Conservation (phyloP, 352 stramenopile genomes). For the Globisporangium viniferum region DNA sequence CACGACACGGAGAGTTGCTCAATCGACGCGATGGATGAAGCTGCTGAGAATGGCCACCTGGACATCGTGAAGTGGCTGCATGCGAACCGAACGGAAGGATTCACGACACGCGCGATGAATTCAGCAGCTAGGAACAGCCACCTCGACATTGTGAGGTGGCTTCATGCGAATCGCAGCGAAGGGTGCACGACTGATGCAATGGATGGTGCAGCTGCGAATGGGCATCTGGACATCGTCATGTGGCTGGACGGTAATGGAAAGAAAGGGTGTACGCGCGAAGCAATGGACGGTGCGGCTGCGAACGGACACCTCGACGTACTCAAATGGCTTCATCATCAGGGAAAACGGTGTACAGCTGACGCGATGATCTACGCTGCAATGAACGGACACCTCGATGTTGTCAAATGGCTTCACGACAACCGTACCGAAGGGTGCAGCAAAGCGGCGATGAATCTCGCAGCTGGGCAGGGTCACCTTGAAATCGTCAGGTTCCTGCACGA, state of each 20-base stretch:
- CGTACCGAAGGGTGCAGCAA: not conserved
- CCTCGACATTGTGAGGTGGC: not conserved
- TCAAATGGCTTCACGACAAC: not conserved
- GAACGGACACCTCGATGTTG: not conserved
- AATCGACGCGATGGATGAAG: not conserved
- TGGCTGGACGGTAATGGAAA: not conserved
- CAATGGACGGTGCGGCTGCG: not conserved
- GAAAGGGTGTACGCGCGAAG: not conserved
- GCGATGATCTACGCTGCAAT: not conserved
- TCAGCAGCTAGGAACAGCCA: not conserved
- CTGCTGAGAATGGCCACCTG: not conserved
- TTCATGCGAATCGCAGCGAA: not conserved
- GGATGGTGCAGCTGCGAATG: not conserved
- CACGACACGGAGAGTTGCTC: not conserved
- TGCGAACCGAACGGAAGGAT: not conserved
- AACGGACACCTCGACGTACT: not conserved
- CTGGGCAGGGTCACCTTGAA: not conserved
- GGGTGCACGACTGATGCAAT: not conserved
- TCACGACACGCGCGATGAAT: not conserved
- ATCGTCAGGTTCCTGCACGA: not conserved
- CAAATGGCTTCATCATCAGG: not conserved
- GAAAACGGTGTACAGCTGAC: not conserved
- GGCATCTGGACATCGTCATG: not conserved
- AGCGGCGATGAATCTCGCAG: not conserved
- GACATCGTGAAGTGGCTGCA: conserved; percentile 3